Evolutionary conservation across 345 rosid genomes (phyloP).

Genomic region (Camelina sativa): DNA sequence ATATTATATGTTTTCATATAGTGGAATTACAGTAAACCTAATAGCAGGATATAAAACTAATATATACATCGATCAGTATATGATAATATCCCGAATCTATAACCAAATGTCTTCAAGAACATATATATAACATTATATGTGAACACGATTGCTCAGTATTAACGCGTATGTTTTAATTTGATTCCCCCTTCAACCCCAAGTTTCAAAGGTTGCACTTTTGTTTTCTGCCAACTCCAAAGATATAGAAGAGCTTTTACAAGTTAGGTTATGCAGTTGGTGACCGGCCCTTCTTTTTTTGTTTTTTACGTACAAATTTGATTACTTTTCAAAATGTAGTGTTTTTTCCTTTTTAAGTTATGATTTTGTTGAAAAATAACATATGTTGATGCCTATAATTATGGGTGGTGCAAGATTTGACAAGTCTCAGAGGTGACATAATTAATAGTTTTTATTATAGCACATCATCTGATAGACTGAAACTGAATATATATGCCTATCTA

Average conservation of each 20-base stretch:
- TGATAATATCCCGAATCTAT: background rate
- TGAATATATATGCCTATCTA: no score
- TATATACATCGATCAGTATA: background rate
- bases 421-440: background rate
- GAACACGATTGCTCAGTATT: conserved; percentile 23
- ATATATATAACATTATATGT: conserved; percentile 17
- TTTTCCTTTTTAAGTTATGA: background rate
- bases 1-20: background rate
- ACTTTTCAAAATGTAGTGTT: conserved; percentile 21
- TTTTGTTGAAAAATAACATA: conserved; percentile 14
- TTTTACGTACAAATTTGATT: background rate
- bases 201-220: conserved; percentile 28
- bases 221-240: conserved; percentile 35
- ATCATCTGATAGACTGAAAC: no score
- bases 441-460: no score
- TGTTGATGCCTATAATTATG: conserved; percentile 4
- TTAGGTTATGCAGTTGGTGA: conserved; percentile 45
- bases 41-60: background rate
- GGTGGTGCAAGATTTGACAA: conserved; percentile 14
- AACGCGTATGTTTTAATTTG: background rate
- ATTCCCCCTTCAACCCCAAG: background rate
- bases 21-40: conserved; percentile 32
- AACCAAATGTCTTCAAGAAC: conserved; percentile 3
- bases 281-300: conserved; percentile 22
- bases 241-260: conserved; percentile 35